Conservation (phyloP, 1,284 basidiomycete species). For the Irpex sp. region DNA sequence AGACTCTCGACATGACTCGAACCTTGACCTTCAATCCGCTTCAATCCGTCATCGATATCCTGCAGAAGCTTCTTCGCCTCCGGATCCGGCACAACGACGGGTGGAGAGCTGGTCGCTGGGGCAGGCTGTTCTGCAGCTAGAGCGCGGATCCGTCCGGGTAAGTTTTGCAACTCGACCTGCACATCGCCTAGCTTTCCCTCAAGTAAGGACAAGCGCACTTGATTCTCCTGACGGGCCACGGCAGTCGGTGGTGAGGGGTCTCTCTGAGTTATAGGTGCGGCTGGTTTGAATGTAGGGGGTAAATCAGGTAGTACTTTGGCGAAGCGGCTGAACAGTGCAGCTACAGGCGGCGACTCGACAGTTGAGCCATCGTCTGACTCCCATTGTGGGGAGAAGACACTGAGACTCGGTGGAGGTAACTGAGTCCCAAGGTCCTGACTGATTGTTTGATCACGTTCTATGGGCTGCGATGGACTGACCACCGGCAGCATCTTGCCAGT, state of each 20-base stretch:
- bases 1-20: slow-evolving; percentile 16
- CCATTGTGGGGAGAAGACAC: background rate
- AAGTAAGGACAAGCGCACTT: slow-evolving; percentile 5
- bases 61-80: slow-evolving; percentile 12
- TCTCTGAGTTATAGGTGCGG: background rate
- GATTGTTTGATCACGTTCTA: too few species aligned
- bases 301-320: background rate
- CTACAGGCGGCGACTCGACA: background rate
- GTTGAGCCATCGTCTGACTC: background rate
- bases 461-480: too few species aligned
- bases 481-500: too few species aligned
- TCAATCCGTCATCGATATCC: slow-evolving; percentile 17
- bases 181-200: slow-evolving; percentile 8
- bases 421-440: background rate
- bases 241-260: background rate
- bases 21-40: slow-evolving; percentile 17
- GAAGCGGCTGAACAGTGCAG: background rate
- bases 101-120: background rate
- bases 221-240: background rate
- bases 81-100: background rate
- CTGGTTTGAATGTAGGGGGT: background rate
- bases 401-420: background rate
- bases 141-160: slow-evolving; percentile 14
- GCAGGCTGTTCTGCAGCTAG: slow-evolving; percentile 9
- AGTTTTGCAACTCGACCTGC: slow-evolving; percentile 5